Conservation (phyloP, 2,329 filamentous ascomycete species). For the Colletotrichum sansevieriae region DNA sequence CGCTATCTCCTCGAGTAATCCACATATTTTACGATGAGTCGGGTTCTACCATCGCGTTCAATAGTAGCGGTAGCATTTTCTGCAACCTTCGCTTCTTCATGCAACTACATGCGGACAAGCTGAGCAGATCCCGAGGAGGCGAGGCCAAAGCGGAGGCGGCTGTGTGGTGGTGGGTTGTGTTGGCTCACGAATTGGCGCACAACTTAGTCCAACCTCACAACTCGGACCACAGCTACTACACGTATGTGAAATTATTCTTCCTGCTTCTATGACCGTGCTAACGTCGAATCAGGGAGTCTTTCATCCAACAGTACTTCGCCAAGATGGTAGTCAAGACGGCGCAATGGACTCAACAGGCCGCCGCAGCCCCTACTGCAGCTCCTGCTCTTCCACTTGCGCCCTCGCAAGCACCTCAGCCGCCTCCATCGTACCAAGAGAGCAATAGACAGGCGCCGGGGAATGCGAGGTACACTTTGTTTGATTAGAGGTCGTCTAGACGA, state of each 20-base stretch:
- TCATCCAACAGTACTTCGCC: conserved; percentile 82
- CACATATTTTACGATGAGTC: conserved; percentile 89
- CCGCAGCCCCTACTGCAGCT: neutral
- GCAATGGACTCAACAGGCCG: conserved; percentile 48
- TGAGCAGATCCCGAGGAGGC: conserved; percentile 50
- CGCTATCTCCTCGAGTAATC: conserved; percentile 74
- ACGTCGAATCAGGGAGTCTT: conserved; percentile 70
- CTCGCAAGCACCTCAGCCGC: conserved; percentile 22
- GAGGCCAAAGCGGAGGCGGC: conserved; percentile 74
- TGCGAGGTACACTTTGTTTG: conserved; percentile 34
- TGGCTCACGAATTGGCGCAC: conserved; percentile 96
- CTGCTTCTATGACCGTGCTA: neutral
- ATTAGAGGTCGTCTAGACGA: conserved; percentile 32
- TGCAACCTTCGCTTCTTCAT: conserved; percentile 93
- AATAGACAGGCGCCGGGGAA: conserved; percentile 36
- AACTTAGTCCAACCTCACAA: conserved; percentile 87
- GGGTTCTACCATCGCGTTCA: conserved; percentile 92
- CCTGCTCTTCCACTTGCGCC: conserved; percentile 27
- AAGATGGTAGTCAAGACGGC: conserved; percentile 73
- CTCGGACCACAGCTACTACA: conserved; percentile 86
- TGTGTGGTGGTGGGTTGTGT: conserved; percentile 94
- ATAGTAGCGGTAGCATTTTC: conserved; percentile 87
- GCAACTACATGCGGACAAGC: conserved; percentile 75
- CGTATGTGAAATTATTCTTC: conserved; percentile 58
- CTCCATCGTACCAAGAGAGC: conserved; percentile 38